Percentiles rank a stretch among this genome's conserved stretches.
These are phyloP conservation scores for Posidonia oceanica DNA, from an alignment of 116 monocot genomes.

Conservation along the genomic window DNA sequence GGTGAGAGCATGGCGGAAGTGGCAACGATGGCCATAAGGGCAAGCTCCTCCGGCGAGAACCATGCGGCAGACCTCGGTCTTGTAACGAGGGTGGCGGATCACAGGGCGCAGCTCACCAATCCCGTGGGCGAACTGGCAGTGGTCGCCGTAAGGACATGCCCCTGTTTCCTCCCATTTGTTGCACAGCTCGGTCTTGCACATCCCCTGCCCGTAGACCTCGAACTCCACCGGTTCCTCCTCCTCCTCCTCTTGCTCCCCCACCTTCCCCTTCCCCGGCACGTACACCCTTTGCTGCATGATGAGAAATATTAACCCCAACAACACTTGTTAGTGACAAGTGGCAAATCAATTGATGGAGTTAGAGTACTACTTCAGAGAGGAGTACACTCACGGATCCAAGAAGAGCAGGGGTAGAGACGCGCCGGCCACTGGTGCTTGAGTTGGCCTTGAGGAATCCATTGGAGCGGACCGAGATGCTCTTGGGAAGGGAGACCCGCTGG, in stretches of 20 bases:
- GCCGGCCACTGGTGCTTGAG: constrained; percentile 15
- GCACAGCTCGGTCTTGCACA: constrained; percentile 96
- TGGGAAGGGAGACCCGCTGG: constrained; percentile 37
- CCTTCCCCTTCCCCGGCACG: constrained; percentile 9
- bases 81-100: constrained; percentile 96
- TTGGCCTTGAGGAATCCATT: constrained; percentile 55
- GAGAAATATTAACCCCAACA: not conserved
- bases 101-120: constrained; percentile 83
- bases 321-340: not conserved
- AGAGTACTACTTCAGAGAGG: not conserved
- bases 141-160: constrained; percentile 70
- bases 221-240: constrained; percentile 35
- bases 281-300: constrained; percentile 47
- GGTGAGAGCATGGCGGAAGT: constrained; percentile 75
- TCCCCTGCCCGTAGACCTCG: constrained; percentile 86
- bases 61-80: constrained; percentile 96
- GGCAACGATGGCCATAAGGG: constrained; percentile 95
- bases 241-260: constrained; percentile 5
- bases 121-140: constrained; percentile 97
- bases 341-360: not conserved
- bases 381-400: constrained; percentile 33
- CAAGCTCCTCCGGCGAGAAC: constrained; percentile 61
- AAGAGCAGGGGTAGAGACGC: constrained; percentile 25
- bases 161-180: constrained; percentile 95
- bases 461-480: constrained; percentile 81